Percentiles rank a stretch among this genome's conserved stretches.
Evolutionary conservation across 129 eudicot species (phyloP).

Genomic region (Lactuca sativa): DNA sequence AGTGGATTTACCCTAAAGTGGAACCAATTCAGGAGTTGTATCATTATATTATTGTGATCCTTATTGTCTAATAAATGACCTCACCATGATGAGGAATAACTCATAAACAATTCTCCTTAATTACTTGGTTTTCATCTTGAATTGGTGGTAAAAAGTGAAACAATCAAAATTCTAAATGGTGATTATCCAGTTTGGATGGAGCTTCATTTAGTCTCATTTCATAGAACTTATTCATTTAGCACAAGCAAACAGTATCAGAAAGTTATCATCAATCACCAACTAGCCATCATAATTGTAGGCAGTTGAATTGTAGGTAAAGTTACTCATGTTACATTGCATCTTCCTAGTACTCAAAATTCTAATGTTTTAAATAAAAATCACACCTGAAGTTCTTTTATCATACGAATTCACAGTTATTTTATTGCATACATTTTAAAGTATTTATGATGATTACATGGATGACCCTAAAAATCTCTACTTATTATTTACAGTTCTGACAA

Average conservation of each 20-base stretch:
- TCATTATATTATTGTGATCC: background rate
- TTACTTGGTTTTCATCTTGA: background rate
- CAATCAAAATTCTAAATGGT: background rate
- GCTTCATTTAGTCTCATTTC: background rate
- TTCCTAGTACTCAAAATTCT: background rate
- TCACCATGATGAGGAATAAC: background rate
- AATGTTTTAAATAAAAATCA: background rate
- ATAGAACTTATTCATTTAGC: background rate
- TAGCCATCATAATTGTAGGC: too few relatives aligned
- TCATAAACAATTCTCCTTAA: background rate
- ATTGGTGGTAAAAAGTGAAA: background rate
- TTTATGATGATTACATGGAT: background rate
- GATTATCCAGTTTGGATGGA: background rate
- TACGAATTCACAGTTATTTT: background rate
- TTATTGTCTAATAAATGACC: slow-evolving; percentile 2
- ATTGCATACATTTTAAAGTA: background rate
- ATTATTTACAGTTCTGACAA: slow-evolving; percentile 37
- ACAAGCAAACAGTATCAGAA: too few relatives aligned
- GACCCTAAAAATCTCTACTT: slow-evolving; percentile 5
- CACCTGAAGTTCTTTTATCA: slow-evolving; percentile 6
- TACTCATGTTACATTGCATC: background rate
- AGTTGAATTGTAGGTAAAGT: background rate
- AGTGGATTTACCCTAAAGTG: background rate
- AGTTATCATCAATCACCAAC: too few relatives aligned
- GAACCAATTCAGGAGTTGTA: background rate